phyloP scores from a whole-genome alignment of 23 red algal species.

The Gracilaria caudata region DNA sequence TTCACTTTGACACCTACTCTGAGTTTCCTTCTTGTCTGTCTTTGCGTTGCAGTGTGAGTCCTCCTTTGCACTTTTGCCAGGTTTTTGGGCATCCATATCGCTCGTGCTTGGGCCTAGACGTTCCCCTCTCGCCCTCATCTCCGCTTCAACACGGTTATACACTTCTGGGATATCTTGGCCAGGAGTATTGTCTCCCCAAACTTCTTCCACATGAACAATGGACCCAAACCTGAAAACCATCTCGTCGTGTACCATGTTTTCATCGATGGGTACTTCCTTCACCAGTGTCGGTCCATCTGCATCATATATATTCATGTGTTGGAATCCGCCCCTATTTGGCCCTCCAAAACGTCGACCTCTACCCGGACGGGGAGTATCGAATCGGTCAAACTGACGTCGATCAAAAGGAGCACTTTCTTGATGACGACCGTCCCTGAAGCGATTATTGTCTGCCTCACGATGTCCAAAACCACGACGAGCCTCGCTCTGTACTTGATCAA shows the following conservation, averaged over 20 bases:
- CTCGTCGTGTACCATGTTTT: neutral
- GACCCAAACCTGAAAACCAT: neutral
- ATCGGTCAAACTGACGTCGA: constrained; percentile 2
- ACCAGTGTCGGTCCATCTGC: neutral
- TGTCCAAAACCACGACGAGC: neutral
- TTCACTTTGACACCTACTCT: neutral
- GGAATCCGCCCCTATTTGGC: neutral
- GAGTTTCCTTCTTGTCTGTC: neutral
- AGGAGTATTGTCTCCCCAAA: neutral
- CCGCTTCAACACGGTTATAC: neutral
- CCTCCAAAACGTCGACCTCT: neutral
- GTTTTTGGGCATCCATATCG: neutral
- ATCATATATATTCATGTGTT: neutral
- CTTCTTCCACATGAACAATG: neutral
- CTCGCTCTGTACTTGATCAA: neutral
- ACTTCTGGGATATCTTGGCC: neutral
- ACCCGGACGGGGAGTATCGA: neutral
- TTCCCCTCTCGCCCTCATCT: neutral
- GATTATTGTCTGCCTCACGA: neutral
- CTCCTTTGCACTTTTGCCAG: neutral
- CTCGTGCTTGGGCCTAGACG: neutral
- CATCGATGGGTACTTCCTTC: neutral
- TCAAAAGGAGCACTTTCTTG: neutral
- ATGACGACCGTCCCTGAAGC: neutral
- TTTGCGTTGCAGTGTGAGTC: too few relatives aligned